Base-by-base conservation (phyloP, 768 basidiomycete genomes). In the Sistotremastrum niveocremeum region DNA sequence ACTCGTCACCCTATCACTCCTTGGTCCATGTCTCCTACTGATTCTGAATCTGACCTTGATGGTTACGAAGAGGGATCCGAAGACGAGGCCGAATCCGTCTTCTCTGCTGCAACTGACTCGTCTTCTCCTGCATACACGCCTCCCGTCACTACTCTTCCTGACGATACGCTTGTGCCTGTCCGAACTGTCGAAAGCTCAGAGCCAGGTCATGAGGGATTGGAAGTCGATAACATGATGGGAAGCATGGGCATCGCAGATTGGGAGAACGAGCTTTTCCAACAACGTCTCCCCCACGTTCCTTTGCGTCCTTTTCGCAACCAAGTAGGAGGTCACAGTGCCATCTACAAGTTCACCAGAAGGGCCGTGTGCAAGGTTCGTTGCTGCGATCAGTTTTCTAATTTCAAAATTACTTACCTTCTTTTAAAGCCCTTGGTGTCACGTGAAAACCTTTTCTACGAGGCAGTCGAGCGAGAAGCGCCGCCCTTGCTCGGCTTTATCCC, bases 361-460 rank as follows among this genome's bases (percentile, higher is more conserved):
- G 94, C 95, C 6, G 91, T 99, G 10, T 99, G 95, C 71, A 99
- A 99, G 80, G 94, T 95, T 55, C 57, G 84, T 62, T 34, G 12
- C 37, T 7, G 7, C 28, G 11, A 10, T 44, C 46, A 49, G 38
- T 54, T 46, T n/a, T 39, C 30, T 34, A 30, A 35, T 42, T n/a
- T 31, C 42, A 37, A 6, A 50, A 30, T 42, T 37, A 39, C 41
- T 35, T 46, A 30, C 43, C 45, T 42, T 29, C 9, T 36, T 37
- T n/a, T 10, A 5, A 62, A 98, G 93, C 94, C 94, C 10, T 77
- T 99, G 6, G 91, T 95, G 32, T 91, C 88, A 3, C 79, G 93
- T 47, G 95, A 99, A 65, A 99, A 99, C 58, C 70, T 95, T 41
- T 97, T 99, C 59, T 99, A 99, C 60, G 95, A 99, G 60, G 78